Percentiles rank a stretch among this genome's conserved stretches.
Conservation (phyloP, 768 basidiomycete species). For the Auricularia auricula-judae region DNA sequence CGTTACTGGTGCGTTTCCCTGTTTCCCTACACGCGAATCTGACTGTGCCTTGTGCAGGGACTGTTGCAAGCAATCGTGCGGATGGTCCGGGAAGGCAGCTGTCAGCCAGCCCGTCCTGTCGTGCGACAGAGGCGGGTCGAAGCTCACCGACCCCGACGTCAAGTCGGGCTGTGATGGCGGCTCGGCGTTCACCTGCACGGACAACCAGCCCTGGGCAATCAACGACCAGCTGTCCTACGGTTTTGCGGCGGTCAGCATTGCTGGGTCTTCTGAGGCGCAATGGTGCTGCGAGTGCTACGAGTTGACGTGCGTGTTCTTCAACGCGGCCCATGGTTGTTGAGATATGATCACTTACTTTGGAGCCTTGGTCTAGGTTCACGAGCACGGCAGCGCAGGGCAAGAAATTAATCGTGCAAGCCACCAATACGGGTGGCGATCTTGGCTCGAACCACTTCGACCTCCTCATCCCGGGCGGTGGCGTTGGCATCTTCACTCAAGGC, state of each 20-base stretch:
- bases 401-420: conserved; percentile 8
- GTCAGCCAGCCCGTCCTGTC: conserved; percentile 8
- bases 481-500: conserved; percentile 8
- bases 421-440: conserved; percentile 12
- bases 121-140: conserved; percentile 7
- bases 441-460: conserved; percentile 9
- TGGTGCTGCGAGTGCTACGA: conserved; percentile 13
- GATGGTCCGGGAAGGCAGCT: conserved; percentile 10
- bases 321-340: not conserved
- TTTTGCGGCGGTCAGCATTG: conserved; percentile 10
- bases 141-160: conserved; percentile 3
- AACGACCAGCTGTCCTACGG: conserved; percentile 9
- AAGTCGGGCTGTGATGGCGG: conserved; percentile 8
- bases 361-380: conserved; percentile 4
- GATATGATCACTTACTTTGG: not conserved
- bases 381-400: conserved; percentile 9
- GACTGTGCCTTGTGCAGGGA: conserved; percentile 5
- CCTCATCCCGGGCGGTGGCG: conserved; percentile 11
- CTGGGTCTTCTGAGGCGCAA: conserved; percentile 6
- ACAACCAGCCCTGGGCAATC: conserved; percentile 10
- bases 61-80: conserved; percentile 11
- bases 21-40: not conserved
- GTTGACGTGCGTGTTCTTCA: conserved; percentile 2
- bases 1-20: conserved; percentile 8
- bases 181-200: conserved; percentile 8